These are phyloP conservation scores for Trichophaea hybrida DNA, from an alignment of 2,329 filamentous ascomycete species.

Conservation along the genomic window DNA sequence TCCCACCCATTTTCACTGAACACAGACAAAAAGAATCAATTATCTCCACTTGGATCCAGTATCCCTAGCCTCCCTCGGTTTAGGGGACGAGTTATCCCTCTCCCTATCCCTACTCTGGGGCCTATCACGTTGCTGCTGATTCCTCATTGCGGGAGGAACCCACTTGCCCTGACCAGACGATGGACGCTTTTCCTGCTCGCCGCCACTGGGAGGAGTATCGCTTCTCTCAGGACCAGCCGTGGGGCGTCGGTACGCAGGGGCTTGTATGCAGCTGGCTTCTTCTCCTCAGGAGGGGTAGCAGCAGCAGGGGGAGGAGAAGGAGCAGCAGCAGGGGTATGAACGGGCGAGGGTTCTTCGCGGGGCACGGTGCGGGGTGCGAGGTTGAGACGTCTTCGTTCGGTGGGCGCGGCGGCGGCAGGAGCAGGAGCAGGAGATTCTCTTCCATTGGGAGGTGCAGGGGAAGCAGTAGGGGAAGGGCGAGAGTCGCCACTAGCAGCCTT, in stretches of 20 bases:
- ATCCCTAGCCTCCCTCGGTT: neutral
- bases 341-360: neutral
- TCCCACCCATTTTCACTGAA: neutral
- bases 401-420: conserved; percentile 3
- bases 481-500: conserved; percentile 19
- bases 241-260: neutral
- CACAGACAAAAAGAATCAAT: neutral
- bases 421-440: neutral
- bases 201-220: neutral
- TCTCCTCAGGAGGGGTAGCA: neutral
- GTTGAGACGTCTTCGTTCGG: conserved; percentile 14
- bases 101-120: neutral
- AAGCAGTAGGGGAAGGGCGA: conserved; percentile 6
- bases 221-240: neutral
- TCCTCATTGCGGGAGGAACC: neutral
- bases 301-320: neutral
- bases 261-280: neutral
- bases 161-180: neutral
- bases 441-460: neutral
- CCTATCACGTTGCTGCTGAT: neutral
- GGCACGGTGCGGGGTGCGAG: conserved; percentile 17
- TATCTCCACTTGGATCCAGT: neutral
- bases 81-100: neutral
- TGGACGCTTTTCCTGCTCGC: neutral
- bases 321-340: neutral